Evolutionary conservation across 2,329 filamentous ascomycete genomes (phyloP).

Genomic region (Dactylellina cionopaga): DNA sequence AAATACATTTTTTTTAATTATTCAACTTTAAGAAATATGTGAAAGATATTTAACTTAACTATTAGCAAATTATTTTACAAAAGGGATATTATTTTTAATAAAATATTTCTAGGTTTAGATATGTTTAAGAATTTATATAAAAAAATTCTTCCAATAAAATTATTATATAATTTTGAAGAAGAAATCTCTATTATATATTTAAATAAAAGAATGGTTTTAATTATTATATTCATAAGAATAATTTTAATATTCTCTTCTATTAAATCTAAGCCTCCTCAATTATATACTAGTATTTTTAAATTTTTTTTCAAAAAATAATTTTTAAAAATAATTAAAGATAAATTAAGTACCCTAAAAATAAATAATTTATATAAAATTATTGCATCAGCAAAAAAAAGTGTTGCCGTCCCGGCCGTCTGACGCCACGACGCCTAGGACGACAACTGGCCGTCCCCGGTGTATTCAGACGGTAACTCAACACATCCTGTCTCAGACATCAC

Average conservation of each 20-base stretch:
- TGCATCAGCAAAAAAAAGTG: too few species aligned
- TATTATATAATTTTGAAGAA: not conserved
- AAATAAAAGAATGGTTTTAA: too few species aligned
- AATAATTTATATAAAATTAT: not conserved
- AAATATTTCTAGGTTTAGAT: not conserved
- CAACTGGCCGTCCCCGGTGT: too few species aligned
- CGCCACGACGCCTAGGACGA: too few species aligned
- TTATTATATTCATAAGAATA: not conserved
- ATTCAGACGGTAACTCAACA: too few species aligned
- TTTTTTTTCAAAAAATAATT: not conserved
- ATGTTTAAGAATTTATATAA: too few species aligned
- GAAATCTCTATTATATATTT: not conserved
- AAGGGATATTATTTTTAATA: not conserved
- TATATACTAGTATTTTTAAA: not conserved
- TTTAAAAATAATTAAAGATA: not conserved
- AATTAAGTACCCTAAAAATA: not conserved
- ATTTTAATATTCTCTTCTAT: not conserved
- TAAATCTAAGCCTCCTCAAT: not conserved
- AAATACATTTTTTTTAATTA: too few species aligned
- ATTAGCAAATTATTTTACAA: too few species aligned
- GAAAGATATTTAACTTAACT: too few species aligned
- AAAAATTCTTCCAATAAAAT: not conserved
- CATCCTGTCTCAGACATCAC: too few species aligned
- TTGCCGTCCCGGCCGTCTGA: too few species aligned
- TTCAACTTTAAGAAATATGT: too few species aligned